Evolutionary conservation across 345 rosid genomes (phyloP).

Genomic region (Barbarea vulgaris): DNA sequence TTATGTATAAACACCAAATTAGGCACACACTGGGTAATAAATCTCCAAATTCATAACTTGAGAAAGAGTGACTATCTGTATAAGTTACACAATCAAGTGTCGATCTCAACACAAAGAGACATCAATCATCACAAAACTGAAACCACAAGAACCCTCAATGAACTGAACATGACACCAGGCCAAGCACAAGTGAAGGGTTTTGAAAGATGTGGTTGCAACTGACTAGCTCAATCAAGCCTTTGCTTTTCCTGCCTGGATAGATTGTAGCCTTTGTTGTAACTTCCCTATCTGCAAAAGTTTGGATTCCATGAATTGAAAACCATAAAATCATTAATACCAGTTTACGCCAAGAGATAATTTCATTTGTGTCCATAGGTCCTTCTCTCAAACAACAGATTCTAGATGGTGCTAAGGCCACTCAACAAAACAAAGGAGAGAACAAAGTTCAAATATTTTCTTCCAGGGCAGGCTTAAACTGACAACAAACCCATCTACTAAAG

Average conservation of each 20-base stretch:
- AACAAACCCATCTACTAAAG: not conserved
- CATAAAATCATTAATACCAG: constrained; percentile 7
- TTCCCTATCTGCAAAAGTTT: constrained; percentile 62
- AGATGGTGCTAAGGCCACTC: not conserved
- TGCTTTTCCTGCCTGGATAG: constrained; percentile 86
- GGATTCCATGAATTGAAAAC: constrained; percentile 26
- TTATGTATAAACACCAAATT: not conserved
- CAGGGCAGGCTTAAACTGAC: not conserved
- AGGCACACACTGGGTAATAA: not conserved
- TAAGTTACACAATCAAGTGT: constrained; percentile 14
- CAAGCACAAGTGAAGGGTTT: constrained; percentile 5
- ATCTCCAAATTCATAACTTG: constrained; percentile 19
- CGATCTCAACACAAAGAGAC: constrained; percentile 7
- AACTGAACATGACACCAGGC: constrained; percentile 23
- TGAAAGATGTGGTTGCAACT: constrained; percentile 26
- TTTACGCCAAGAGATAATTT: constrained; percentile 3
- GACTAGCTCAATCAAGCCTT: constrained; percentile 55
- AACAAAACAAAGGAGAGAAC: not conserved
- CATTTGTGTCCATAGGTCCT: not conserved
- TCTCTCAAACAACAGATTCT: constrained; percentile 7
- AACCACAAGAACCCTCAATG: constrained; percentile 26
- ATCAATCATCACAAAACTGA: constrained; percentile 26
- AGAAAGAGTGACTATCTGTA: constrained; percentile 15
- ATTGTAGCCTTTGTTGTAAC: constrained; percentile 82
- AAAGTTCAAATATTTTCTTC: not conserved